A percentile compares a stretch with the other conserved stretches of the same genome.
Conservation (phyloP, 768 basidiomycete species). For the Cystobasidiopsis lactophilus region DNA sequence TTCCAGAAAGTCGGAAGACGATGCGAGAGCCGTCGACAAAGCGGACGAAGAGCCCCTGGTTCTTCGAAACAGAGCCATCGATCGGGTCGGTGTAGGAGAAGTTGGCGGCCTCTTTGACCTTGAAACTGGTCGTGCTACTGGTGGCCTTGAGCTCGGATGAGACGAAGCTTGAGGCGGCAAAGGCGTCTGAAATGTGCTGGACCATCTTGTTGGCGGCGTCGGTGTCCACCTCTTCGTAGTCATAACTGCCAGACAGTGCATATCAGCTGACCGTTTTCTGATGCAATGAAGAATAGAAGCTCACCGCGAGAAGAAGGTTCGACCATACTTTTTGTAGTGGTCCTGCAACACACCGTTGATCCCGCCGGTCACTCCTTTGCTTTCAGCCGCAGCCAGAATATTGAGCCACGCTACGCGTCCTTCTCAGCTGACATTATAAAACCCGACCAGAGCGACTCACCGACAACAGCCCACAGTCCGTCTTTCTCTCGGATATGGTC, state of each 20-base stretch:
- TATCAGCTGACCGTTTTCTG: neutral
- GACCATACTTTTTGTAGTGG: constrained; percentile 82
- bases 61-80: constrained; percentile 72
- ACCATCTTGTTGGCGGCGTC: constrained; percentile 75
- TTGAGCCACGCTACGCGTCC: constrained; percentile 69
- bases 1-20: constrained; percentile 87
- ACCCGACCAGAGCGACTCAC: constrained; percentile 30
- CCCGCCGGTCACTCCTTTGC: constrained; percentile 29
- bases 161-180: constrained; percentile 45
- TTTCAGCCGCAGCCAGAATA: constrained; percentile 71
- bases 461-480: constrained; percentile 89
- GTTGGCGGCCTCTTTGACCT: constrained; percentile 52
- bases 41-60: constrained; percentile 82
- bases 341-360: constrained; percentile 75
- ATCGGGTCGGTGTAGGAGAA: constrained; percentile 99
- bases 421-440: neutral
- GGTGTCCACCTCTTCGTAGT: constrained; percentile 92
- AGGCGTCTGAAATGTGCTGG: constrained; percentile 45
- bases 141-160: constrained; percentile 45
- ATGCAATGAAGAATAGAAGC: constrained; percentile 2
- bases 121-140: constrained; percentile 48
- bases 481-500: constrained; percentile 99
- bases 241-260: constrained; percentile 40
- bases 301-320: constrained; percentile 77
- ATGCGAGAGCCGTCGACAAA: constrained; percentile 84